These are phyloP conservation scores for Trichoderma sp. DNA, from an alignment of 2,329 filamentous ascomycete species.

Conservation along the genomic window DNA sequence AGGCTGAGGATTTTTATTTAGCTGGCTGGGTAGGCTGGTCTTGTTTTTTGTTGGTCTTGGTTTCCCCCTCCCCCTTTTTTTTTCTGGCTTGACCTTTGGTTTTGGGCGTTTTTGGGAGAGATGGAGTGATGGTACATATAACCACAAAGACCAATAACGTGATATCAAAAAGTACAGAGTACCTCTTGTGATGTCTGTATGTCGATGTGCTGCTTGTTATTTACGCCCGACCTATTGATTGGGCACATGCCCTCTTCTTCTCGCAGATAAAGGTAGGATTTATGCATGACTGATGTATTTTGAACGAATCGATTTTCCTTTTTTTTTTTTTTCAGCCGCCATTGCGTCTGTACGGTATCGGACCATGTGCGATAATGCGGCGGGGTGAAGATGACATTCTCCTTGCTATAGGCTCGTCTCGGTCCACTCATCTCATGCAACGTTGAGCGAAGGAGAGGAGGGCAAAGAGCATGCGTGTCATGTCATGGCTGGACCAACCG, in stretches of 20 bases:
- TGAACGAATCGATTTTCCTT: not conserved
- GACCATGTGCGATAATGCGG: not conserved
- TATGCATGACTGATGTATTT: not conserved
- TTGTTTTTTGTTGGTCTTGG: not conserved
- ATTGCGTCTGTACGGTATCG: not conserved
- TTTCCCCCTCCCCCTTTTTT: not conserved
- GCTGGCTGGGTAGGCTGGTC: not conserved
- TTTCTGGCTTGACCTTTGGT: not conserved
- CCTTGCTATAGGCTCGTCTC: not conserved
- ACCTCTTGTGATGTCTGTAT: not conserved
- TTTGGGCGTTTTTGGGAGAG: slow-evolving; percentile 4
- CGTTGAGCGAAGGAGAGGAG: not conserved
- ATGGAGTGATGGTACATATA: not conserved
- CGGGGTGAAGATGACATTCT: not conserved
- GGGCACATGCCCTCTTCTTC: not conserved
- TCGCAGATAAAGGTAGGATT: not conserved
- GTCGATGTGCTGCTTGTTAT: not conserved
- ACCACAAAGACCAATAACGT: not conserved
- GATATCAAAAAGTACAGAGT: not conserved
- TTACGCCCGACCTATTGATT: not conserved
- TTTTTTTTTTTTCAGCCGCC: not conserved
- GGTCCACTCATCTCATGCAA: not conserved
- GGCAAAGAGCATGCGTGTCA: not conserved
- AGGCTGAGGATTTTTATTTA: not conserved
- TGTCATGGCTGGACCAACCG: not conserved